phyloP scores from a whole-genome alignment of 495 filamentous ascomycete genomes.

The Poronia punctata region DNA sequence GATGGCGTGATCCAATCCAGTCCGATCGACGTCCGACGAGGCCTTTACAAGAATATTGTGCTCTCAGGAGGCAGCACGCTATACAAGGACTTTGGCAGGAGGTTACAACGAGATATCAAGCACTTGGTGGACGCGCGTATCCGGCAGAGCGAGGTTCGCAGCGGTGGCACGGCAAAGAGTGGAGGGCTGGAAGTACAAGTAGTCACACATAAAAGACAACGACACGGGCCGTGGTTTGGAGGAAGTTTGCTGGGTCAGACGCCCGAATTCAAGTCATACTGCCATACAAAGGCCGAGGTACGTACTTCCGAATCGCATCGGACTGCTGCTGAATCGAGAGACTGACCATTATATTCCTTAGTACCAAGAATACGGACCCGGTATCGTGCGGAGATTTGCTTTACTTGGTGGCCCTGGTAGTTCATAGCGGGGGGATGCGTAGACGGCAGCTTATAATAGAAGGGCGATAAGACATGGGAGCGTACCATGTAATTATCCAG shows the following conservation, averaged over 20 bases:
- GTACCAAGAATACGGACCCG: slow-evolving; percentile 91
- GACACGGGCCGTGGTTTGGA: slow-evolving; percentile 98
- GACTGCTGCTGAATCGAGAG: not conserved
- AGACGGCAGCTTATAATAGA: too few species aligned
- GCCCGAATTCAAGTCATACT: slow-evolving; percentile 97
- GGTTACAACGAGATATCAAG: slow-evolving; percentile 92
- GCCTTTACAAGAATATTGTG: slow-evolving; percentile 99
- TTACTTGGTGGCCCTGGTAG: slow-evolving; percentile 85
- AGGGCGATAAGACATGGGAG: not conserved
- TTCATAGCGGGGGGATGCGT: slow-evolving; percentile 32
- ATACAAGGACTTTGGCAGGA: slow-evolving; percentile 94
- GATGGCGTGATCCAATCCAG: slow-evolving; percentile 95
- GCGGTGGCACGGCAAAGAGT: slow-evolving; percentile 83
- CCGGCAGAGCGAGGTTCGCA: slow-evolving; percentile 65
- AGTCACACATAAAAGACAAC: slow-evolving; percentile 90
- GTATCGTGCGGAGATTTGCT: slow-evolving; percentile 92
- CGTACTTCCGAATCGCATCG: slow-evolving; percentile 7
- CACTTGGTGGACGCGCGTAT: slow-evolving; percentile 72
- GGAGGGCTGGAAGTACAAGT: slow-evolving; percentile 95
- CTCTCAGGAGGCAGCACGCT: slow-evolving; percentile 92
- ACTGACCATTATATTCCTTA: slow-evolving; percentile 26
- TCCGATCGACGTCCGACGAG: slow-evolving; percentile 92
- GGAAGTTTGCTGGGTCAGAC: slow-evolving; percentile 94
- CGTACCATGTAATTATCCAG: too few species aligned
- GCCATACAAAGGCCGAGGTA: slow-evolving; percentile 88